Evolutionary conservation across 73 alveolate genomes (phyloP).

Genomic region (Breviolum minutum): DNA sequence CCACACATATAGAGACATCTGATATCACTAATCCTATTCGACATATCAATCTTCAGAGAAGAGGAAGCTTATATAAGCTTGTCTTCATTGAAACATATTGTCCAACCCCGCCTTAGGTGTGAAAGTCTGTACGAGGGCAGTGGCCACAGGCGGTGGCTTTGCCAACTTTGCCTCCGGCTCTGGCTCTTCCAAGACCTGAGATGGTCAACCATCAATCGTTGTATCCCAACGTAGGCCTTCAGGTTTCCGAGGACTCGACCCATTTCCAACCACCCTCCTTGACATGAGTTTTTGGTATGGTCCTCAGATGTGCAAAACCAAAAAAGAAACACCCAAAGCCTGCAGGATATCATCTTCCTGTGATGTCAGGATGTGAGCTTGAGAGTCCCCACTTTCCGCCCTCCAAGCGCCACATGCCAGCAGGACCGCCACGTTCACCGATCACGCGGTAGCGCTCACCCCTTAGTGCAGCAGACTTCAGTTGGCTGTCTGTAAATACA

Average conservation of each 20-base stretch:
- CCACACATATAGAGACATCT: too few relatives aligned
- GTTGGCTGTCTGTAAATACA: not conserved
- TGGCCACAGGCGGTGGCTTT: conserved; percentile 86
- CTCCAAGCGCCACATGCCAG: conserved; percentile 92
- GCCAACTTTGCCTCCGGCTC: conserved; percentile 77
- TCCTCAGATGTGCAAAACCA: not conserved
- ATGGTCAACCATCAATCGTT: too few relatives aligned
- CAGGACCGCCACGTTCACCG: conserved; percentile 88
- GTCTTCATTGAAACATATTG: not conserved
- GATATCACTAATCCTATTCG: too few relatives aligned
- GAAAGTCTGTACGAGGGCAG: conserved; percentile 59
- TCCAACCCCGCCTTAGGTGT: conserved; percentile 16
- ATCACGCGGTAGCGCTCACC: conserved; percentile 85
- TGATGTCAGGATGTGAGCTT: not conserved
- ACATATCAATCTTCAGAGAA: not conserved
- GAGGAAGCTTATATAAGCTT: not conserved
- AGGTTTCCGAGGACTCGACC: conserved; percentile 18
- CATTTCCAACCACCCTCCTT: conserved; percentile 85
- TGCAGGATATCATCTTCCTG: not conserved
- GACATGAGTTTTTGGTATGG: conserved; percentile 76
- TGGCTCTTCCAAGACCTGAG: conserved; percentile 79
- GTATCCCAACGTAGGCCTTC: not conserved
- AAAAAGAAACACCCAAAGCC: not conserved
- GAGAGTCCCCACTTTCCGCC: conserved; percentile 41
- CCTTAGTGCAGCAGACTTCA: not conserved